These are phyloP conservation scores for Solanum chiquidenum DNA, from an alignment of 257 asterid species.

Conservation along the genomic window DNA sequence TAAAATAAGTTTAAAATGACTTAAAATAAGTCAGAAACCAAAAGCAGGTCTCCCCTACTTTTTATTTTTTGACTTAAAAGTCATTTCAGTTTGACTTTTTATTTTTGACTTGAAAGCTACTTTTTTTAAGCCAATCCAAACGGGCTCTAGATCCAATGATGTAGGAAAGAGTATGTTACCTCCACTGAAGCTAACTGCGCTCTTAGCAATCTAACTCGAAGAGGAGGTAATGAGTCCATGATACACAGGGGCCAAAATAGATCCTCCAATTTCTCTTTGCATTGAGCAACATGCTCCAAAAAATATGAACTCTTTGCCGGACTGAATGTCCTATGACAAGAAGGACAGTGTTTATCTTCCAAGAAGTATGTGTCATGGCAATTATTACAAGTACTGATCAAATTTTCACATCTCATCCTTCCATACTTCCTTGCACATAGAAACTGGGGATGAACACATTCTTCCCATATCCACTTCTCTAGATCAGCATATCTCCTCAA, in stretches of 20 bases:
- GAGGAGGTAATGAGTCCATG: constrained; percentile 32
- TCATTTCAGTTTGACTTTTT: too few relatives aligned
- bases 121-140: too few relatives aligned
- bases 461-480: constrained; percentile 73
- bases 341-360: constrained; percentile 46
- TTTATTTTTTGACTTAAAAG: too few relatives aligned
- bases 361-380: constrained; percentile 36
- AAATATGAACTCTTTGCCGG: constrained; percentile 10
- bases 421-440: constrained; percentile 39
- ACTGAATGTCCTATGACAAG: constrained; percentile 30
- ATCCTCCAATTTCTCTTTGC: constrained; percentile 28
- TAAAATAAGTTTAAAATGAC: too few relatives aligned
- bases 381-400: constrained; percentile 45
- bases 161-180: constrained; percentile 26
- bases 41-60: too few relatives aligned
- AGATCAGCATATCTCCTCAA: constrained; percentile 36
- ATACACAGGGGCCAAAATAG: constrained; percentile 6
- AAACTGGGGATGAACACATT: constrained; percentile 30
- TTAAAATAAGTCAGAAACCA: too few relatives aligned
- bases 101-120: too few relatives aligned
- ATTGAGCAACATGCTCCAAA: constrained; percentile 32
- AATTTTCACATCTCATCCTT: constrained; percentile 24
- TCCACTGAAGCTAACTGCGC: constrained; percentile 59
- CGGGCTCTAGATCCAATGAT: not conserved
- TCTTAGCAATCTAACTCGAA: constrained; percentile 49